Evolutionary conservation across 2,329 filamentous ascomycete genomes (phyloP), one percentile per base, ranked within the genome.

Genomic region (Monosporascus sp.): DNA sequence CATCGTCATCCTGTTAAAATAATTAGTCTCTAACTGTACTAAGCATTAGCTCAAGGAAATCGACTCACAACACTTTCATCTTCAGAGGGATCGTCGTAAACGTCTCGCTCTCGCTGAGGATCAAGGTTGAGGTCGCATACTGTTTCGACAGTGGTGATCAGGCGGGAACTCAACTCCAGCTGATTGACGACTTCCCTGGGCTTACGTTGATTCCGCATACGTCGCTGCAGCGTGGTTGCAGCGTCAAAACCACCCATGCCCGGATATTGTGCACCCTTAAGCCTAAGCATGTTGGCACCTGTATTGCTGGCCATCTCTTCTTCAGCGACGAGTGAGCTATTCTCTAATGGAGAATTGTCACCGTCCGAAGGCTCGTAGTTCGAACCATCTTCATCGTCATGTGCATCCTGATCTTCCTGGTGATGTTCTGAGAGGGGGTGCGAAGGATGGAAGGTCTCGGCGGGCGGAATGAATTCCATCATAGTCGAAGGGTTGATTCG

Each of bases 241-340:
- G 89, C 84, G 68, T 93, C 89, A 65, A 92, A 91, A n/a, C 90
- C 78, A 50, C 82, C 81, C 88, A 92, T 92, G 18, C 89, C 89
- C 3, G 86, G 85, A 78, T 85, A 90, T 47, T 83, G 74, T n/a
- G 85, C 74, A 2, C 88, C 88, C 67, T 92, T 92, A 50, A 91
- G 76, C 38, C 54, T 41, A 31, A 59, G 45, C 57, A 60, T 22
- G 11, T 59, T 17, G 24, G 7, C 47, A 9, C 7, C 57, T 57
- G 60, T 20, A 8, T 59, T 34, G 24, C 22, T 49, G 15, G 24
- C 57, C 14, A 54, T 56, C 5, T 61, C 61, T 14, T 56, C 53
- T 15, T 68, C 68, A 1, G 60, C 58, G 4, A 55, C 60, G 18
- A 70, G 67, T 0, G 62, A 61, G 9, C 61, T 57, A 27, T 58